Percentiles rank a stretch among this genome's conserved stretches.
These are phyloP conservation scores for Viola pubescens DNA, from an alignment of 441 rosid genomes.

Conservation along the genomic window DNA sequence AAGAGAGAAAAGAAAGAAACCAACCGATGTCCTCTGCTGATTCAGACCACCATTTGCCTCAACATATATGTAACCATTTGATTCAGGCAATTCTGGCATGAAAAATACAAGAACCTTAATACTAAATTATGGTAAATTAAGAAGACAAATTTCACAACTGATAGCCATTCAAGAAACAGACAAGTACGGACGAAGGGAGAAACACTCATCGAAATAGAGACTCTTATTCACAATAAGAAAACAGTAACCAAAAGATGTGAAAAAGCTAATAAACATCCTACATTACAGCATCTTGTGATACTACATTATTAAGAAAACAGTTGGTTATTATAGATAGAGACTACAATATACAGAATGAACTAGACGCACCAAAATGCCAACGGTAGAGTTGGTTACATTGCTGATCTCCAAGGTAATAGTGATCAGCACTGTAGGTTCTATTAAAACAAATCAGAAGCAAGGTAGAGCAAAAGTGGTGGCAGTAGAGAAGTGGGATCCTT, in stretches of 20 bases:
- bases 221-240: background rate
- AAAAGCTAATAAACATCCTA: background rate
- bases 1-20: slow-evolving; percentile 31
- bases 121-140: slow-evolving; percentile 7
- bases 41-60: slow-evolving; percentile 98
- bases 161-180: background rate
- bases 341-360: background rate
- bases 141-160: background rate
- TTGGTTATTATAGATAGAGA: background rate
- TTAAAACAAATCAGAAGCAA: background rate
- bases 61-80: slow-evolving; percentile 88
- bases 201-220: background rate
- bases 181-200: background rate
- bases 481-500: too few relatives aligned
- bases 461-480: too few relatives aligned
- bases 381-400: background rate
- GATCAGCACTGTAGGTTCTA: background rate
- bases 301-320: background rate
- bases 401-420: background rate
- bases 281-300: too few relatives aligned
- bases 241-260: background rate
- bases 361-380: background rate
- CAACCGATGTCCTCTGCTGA: slow-evolving; percentile 98
- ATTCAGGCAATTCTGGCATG: slow-evolving; percentile 69
- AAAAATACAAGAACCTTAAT: slow-evolving; percentile 14